These are phyloP conservation scores for Stemphylium vesicarium DNA, from an alignment of 2,329 filamentous ascomycete genomes.

Conservation along the genomic window DNA sequence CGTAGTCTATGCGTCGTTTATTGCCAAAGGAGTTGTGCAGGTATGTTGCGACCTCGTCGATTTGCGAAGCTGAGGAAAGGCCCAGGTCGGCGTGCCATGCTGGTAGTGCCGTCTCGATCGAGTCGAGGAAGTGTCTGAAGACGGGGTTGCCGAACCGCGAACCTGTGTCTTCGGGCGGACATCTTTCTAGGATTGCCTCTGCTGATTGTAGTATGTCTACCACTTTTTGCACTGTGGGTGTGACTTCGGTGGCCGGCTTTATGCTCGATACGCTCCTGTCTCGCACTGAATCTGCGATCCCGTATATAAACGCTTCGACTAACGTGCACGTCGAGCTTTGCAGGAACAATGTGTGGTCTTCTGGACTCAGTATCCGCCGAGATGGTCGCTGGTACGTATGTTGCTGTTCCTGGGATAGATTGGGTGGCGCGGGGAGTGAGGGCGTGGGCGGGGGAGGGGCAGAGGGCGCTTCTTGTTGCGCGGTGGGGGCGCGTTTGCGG, in stretches of 20 bases:
- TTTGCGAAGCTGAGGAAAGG: slow-evolving; percentile 59
- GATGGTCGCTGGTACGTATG: slow-evolving; percentile 71
- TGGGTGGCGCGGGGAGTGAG: slow-evolving; percentile 70
- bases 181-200: slow-evolving; percentile 68
- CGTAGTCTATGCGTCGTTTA: slow-evolving; percentile 83
- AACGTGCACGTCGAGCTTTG: slow-evolving; percentile 76
- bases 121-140: slow-evolving; percentile 82
- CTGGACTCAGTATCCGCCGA: slow-evolving; percentile 78
- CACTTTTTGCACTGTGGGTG: slow-evolving; percentile 67
- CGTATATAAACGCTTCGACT: slow-evolving; percentile 84
- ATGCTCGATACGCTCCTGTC: slow-evolving; percentile 70
- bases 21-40: slow-evolving; percentile 86
- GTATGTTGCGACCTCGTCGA: slow-evolving; percentile 79
- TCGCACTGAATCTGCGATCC: slow-evolving; percentile 79
- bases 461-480: slow-evolving; percentile 28
- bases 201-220: slow-evolving; percentile 73
- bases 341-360: slow-evolving; percentile 83
- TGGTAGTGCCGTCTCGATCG: slow-evolving; percentile 56
- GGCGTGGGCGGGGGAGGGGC: slow-evolving; percentile 77
- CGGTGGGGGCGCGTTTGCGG: slow-evolving; percentile 35
- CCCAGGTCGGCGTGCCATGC: slow-evolving; percentile 70
- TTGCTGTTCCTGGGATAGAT: slow-evolving; percentile 62
- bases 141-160: slow-evolving; percentile 94
- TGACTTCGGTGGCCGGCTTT: slow-evolving; percentile 62
- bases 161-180: slow-evolving; percentile 85